phyloP scores from a whole-genome alignment of 2,329 filamentous ascomycete genomes.

The Zymoseptoria tritici region DNA sequence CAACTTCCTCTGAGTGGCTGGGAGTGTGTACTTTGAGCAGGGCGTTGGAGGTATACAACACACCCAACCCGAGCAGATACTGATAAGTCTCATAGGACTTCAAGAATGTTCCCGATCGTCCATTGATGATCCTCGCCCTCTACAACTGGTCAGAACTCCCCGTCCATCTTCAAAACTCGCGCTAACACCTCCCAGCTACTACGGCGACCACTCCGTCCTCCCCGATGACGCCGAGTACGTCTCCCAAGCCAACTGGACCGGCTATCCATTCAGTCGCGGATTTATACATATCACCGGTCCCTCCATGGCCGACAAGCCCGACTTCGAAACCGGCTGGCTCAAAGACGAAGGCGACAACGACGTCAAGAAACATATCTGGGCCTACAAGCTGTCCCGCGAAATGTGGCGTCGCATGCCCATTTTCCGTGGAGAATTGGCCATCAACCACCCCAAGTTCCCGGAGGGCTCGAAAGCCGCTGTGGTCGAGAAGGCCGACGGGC shows the following conservation, averaged over 20 bases:
- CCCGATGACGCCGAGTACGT: slow-evolving; percentile 44
- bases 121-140: slow-evolving; percentile 41
- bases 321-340: slow-evolving; percentile 54
- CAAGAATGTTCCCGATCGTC: slow-evolving; percentile 39
- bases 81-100: slow-evolving; percentile 36
- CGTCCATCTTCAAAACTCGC: neutral
- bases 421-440: slow-evolving; percentile 39
- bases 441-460: slow-evolving; percentile 33
- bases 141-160: slow-evolving; percentile 28
- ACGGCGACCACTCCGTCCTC: slow-evolving; percentile 27
- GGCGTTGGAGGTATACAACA: too few relatives aligned
- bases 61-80: neutral
- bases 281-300: slow-evolving; percentile 51
- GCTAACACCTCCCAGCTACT: slow-evolving; percentile 14
- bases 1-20: too few relatives aligned
- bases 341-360: slow-evolving; percentile 50
- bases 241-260: slow-evolving; percentile 46
- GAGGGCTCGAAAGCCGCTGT: slow-evolving; percentile 40
- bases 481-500: slow-evolving; percentile 26
- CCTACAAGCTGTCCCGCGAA: slow-evolving; percentile 59
- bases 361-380: slow-evolving; percentile 52
- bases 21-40: too few relatives aligned
- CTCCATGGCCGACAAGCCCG: slow-evolving; percentile 39
- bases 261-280: slow-evolving; percentile 51
- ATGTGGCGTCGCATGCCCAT: slow-evolving; percentile 49